Conservation (phyloP, 2,329 filamentous ascomycete species). For the Drechslerella stenobrocha region DNA sequence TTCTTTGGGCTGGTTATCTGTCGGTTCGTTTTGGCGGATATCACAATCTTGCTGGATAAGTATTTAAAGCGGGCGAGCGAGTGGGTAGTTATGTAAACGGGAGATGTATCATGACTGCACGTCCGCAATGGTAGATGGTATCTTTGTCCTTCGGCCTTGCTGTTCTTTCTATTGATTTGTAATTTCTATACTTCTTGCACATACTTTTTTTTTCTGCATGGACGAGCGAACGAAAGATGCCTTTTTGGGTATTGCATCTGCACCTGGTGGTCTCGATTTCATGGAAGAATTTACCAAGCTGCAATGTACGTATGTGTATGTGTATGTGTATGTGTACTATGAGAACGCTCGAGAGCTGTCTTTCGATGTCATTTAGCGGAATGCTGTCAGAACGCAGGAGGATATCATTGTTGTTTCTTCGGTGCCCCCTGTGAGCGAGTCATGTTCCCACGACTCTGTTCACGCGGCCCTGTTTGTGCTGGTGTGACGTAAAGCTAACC, state of each 20-base stretch:
- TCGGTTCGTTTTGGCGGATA: slow-evolving; percentile 85
- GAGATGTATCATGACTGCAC: neutral
- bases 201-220: slow-evolving; percentile 40
- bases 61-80: slow-evolving; percentile 95
- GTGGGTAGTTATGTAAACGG: slow-evolving; percentile 66
- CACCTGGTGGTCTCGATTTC: neutral
- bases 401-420: neutral
- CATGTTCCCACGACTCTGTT: no score
- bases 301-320: neutral
- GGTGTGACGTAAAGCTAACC: slow-evolving; percentile 21
- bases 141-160: neutral
- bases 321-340: slow-evolving; percentile 5
- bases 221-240: slow-evolving; percentile 7
- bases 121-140: neutral
- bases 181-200: slow-evolving; percentile 40
- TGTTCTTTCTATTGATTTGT: neutral
- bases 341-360: neutral
- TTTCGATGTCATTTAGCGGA: neutral
- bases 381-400: no score
- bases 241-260: neutral
- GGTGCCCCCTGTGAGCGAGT: neutral
- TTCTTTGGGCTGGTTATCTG: slow-evolving; percentile 98
- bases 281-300: neutral
- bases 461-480: slow-evolving; percentile 1
- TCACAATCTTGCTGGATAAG: slow-evolving; percentile 86